Evolutionary conservation across 345 rosid genomes (phyloP).

Genomic region (Eucalyptus tenuipes): DNA sequence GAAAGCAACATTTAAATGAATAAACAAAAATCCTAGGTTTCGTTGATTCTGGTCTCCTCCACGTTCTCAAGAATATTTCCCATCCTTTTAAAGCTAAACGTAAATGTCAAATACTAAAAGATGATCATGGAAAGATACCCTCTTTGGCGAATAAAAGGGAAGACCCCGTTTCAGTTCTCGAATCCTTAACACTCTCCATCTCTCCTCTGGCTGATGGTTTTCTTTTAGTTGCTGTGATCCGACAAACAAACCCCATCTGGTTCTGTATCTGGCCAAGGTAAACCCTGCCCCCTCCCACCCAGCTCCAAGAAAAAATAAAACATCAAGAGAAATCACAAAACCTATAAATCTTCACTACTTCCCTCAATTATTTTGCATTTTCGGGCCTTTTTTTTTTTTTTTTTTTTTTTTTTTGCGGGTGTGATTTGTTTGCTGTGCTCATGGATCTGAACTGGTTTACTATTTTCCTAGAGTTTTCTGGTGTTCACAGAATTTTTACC

Average conservation of each 20-base stretch:
- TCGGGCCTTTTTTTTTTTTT: not conserved
- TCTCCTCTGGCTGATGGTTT: not conserved
- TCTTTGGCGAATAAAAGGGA: not conserved
- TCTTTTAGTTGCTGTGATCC: not conserved
- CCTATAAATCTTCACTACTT: not conserved
- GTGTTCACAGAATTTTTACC: not conserved
- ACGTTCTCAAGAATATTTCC: not conserved
- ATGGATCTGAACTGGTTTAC: not conserved
- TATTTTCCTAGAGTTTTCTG: not conserved
- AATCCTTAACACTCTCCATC: not conserved
- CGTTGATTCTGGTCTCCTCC: not conserved
- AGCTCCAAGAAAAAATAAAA: slow-evolving; percentile 5
- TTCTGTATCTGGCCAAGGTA: not conserved
- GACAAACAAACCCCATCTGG: not conserved
- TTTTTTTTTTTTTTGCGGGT: not conserved
- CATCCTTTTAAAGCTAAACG: not conserved
- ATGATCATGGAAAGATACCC: not conserved
- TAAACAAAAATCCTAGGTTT: not conserved
- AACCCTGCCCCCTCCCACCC: not conserved
- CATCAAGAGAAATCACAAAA: slow-evolving; percentile 44
- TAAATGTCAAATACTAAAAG: not conserved
- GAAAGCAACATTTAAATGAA: not conserved
- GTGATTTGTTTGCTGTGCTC: not conserved
- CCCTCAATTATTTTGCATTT: not conserved
- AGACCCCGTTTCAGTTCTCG: not conserved